Base-by-base conservation (phyloP, 345 rosid species). In the Diplotaxis tenuifolia region DNA sequence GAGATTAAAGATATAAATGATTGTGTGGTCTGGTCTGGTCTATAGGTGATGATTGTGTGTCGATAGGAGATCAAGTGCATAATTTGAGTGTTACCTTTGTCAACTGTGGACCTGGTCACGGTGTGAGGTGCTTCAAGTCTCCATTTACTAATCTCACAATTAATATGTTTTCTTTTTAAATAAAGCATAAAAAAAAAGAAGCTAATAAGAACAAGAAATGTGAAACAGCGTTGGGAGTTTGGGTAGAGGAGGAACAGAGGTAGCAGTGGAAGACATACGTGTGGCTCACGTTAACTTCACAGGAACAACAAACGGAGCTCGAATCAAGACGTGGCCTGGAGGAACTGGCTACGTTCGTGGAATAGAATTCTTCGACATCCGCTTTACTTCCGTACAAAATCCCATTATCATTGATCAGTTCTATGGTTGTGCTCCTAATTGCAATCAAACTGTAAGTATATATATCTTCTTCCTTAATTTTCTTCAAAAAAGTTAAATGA, bases 31-130 rank as follows among this genome's bases (percentile, higher is more conserved):
- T n/a, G n/a, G n/a, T n/a, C n/a, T n/a, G n/a, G n/a, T n/a, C n/a
- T n/a, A n/a, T 57, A 86, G 88, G 88, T 65, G 93, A 88, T 72
- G 93, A 84, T 67, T 85, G 92, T 70, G 70, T 87, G 27, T 85
- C 89, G 4, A 75, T 85, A 12, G 78, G 78, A 42, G 64, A 75
- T 54, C 57, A 62, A 27, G 73, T 68, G 27, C 63, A 20, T n/a
- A 42, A 54, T 62, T 0, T 75, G 57, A 69, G 57, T 55, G 70
- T 75, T 31, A 54, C 38, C 0, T 68, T 21, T 53, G 15, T 62
- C 38, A 75, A 75, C 36, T 75, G 79, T 47, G 79, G 79, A 69
- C 80, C 81, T 29, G 83, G 80, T 10, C 85, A 83, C 21, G 85
- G 83, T 47, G 79, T 81, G 14, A 74, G 80, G 83, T 80, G 6